Conservation (phyloP, 805 yeast species). For the Candida maris region DNA sequence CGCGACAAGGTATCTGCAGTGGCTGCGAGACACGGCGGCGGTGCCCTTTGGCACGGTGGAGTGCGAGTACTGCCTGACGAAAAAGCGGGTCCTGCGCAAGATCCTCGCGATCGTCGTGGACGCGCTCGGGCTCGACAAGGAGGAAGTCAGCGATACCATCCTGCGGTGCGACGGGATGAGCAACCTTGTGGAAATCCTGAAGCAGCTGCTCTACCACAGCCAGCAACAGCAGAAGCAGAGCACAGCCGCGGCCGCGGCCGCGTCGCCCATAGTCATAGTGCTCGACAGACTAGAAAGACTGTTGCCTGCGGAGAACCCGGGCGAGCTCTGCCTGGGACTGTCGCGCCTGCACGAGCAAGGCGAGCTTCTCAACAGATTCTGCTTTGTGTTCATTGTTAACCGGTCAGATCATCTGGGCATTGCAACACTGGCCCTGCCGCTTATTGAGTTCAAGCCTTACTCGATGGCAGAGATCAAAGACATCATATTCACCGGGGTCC, state of each 20-base stretch:
- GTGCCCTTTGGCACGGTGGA: slow-evolving; percentile 32
- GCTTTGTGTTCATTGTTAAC: slow-evolving; percentile 39
- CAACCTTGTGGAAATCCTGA: slow-evolving; percentile 39
- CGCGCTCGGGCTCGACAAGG: slow-evolving; percentile 5
- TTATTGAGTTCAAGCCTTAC: slow-evolving; percentile 38
- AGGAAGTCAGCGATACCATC: slow-evolving; percentile 15
- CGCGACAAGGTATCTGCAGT: slow-evolving; percentile 31
- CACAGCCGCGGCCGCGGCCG: not conserved
- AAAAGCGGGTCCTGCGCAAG: slow-evolving; percentile 38
- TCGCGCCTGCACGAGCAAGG: slow-evolving; percentile 42
- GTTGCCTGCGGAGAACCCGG: slow-evolving; percentile 32
- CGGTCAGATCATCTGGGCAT: slow-evolving; percentile 37
- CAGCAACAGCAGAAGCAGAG: slow-evolving; percentile 1
- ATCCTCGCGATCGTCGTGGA: slow-evolving; percentile 34
- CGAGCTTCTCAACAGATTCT: slow-evolving; percentile 27
- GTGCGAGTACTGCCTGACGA: slow-evolving; percentile 45
- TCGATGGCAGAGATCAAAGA: slow-evolving; percentile 33
- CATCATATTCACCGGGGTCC: slow-evolving; percentile 29
- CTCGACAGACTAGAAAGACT: slow-evolving; percentile 43
- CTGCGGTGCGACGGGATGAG: slow-evolving; percentile 39
- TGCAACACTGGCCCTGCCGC: slow-evolving; percentile 39
- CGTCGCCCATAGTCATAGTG: slow-evolving; percentile 40
- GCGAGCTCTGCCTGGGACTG: slow-evolving; percentile 39
- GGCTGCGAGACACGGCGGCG: slow-evolving; percentile 13
- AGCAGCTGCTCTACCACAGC: slow-evolving; percentile 28